Evolutionary conservation across 371 early-diverging fungal species (phyloP).

Genomic region (Cladochytrium tenue): DNA sequence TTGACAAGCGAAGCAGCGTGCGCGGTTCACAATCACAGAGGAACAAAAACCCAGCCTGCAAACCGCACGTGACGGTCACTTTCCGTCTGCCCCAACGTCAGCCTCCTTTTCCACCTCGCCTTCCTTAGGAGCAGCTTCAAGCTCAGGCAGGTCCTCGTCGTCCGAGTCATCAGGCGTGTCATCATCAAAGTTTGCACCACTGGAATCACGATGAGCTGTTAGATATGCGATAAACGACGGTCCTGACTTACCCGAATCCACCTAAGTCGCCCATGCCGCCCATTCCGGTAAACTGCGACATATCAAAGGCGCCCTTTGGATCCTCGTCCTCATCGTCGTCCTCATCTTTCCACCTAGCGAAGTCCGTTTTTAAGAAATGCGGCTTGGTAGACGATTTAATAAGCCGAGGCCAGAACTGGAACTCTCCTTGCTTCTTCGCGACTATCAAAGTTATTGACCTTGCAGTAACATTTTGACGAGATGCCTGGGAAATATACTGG

Average conservation of each 20-base stretch:
- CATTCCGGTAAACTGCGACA: constrained; percentile 50
- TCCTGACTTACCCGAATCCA: constrained; percentile 32
- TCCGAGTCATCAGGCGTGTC: constrained; percentile 11
- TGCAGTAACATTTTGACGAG: constrained; percentile 66
- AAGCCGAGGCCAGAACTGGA: constrained; percentile 84
- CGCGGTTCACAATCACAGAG: neutral
- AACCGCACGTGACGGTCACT: neutral
- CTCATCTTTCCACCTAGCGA: constrained; percentile 88
- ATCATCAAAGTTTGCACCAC: neutral
- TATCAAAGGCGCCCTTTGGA: constrained; percentile 29
- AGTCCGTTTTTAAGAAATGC: constrained; percentile 87
- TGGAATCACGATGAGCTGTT: neutral
- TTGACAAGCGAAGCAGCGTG: too few species aligned
- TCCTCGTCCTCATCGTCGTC: constrained; percentile 87
- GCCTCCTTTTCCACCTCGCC: neutral
- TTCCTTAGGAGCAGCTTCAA: constrained; percentile 13
- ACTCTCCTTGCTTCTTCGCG: constrained; percentile 66
- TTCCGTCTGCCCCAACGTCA: neutral
- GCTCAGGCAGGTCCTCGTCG: constrained; percentile 24
- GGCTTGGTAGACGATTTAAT: constrained; percentile 67
- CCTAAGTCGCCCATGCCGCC: constrained; percentile 42
- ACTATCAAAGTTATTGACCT: constrained; percentile 66
- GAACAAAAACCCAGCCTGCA: neutral
- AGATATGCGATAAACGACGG: neutral
- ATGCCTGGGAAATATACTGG: constrained; percentile 55